Evolutionary conservation across 2,329 filamentous ascomycete genomes (phyloP).

Genomic region (Fusarium sp.): DNA sequence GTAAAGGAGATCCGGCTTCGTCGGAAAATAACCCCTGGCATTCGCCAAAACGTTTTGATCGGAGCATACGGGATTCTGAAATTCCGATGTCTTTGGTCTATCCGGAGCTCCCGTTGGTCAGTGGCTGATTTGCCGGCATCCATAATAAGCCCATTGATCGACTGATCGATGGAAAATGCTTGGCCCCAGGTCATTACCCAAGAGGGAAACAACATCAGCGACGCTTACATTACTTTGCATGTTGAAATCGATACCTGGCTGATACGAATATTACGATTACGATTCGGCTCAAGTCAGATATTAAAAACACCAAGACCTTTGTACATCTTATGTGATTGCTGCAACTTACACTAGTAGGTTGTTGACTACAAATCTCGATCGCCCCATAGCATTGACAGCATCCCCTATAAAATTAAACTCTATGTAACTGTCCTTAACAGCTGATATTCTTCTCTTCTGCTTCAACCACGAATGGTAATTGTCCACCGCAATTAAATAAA

Average conservation of each 20-base stretch:
- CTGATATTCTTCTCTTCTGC: neutral
- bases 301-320: neutral
- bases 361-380: conserved; percentile 10
- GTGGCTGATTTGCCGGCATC: conserved; percentile 2
- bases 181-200: conserved; percentile 25
- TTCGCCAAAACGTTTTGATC: conserved; percentile 15
- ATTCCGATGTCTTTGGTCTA: conserved; percentile 18
- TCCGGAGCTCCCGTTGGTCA: neutral
- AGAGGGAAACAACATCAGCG: conserved; percentile 24
- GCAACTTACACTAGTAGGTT: neutral
- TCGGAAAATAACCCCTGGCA: conserved; percentile 37
- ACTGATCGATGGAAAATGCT: conserved; percentile 19
- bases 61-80: conserved; percentile 30
- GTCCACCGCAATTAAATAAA: conserved; percentile 29
- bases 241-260: neutral
- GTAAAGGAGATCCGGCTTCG: conserved; percentile 33
- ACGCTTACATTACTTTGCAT: neutral
- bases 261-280: conserved; percentile 19
- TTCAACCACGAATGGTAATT: conserved; percentile 5
- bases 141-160: conserved; percentile 30
- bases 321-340: neutral
- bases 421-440: neutral
- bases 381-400: conserved; percentile 1
- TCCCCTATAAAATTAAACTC: conserved; percentile 2
- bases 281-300: neutral